phyloP scores from a whole-genome alignment of 2,329 filamentous ascomycete species.

The Pleomassaria siparia region DNA sequence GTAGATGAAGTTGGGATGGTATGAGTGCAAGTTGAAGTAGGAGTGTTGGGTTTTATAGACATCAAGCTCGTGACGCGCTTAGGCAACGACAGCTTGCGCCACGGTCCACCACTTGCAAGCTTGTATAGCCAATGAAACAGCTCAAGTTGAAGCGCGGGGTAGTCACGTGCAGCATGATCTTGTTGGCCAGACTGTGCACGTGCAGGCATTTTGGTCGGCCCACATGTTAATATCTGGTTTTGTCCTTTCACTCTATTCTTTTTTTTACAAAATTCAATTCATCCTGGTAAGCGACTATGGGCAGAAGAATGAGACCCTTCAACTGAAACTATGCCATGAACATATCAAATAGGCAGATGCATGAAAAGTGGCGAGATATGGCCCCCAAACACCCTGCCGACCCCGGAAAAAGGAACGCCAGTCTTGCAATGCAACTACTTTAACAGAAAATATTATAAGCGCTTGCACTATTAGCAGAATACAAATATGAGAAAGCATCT shows the following conservation, averaged over 20 bases:
- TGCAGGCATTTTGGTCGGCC: too few species aligned
- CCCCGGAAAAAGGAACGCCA: slow-evolving; percentile 25
- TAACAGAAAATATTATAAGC: neutral
- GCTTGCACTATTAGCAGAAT: neutral
- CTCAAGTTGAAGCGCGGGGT: neutral
- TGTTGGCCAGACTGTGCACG: too few species aligned
- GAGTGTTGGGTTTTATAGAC: neutral
- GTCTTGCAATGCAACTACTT: slow-evolving; percentile 27
- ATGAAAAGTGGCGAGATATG: neutral
- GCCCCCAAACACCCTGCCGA: neutral
- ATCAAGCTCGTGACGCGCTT: slow-evolving; percentile 10
- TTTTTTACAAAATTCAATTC: too few species aligned
- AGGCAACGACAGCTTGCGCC: slow-evolving; percentile 2
- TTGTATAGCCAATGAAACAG: neutral
- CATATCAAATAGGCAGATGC: too few species aligned
- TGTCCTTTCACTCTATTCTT: too few species aligned
- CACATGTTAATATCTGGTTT: too few species aligned
- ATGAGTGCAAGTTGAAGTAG: neutral
- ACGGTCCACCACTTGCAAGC: neutral
- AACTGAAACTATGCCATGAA: too few species aligned
- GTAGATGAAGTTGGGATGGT: slow-evolving; percentile 7
- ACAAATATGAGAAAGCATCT: neutral
- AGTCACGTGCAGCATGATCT: neutral
- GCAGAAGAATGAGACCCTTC: too few species aligned
- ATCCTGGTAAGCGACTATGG: too few species aligned